Base-by-base conservation (phyloP, 2,329 filamentous ascomycete genomes). In the Nothomitra cinnamomea region DNA sequence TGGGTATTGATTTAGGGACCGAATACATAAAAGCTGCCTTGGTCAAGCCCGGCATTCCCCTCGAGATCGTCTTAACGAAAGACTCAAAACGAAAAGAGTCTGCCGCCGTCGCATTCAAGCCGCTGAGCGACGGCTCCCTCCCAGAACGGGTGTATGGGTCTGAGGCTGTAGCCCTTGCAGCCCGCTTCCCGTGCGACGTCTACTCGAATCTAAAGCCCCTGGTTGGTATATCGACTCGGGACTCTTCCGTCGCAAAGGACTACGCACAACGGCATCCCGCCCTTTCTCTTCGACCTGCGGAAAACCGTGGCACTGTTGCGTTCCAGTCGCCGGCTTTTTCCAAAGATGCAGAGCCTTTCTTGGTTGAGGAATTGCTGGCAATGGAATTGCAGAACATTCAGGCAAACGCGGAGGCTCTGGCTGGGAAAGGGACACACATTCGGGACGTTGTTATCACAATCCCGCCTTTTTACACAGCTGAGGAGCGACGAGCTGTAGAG, bases 21-120 rank as follows among this genome's bases (percentile, higher is more conserved):
- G 87, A 95, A 67, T 95, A 94, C 71, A 85, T 98, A 72, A 98
- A 96, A 73, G 90, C 90, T 25, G 82, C 86, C 13, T 79, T 98
- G 42, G 90, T 98, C 57, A 96, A 96, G 71, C 92, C 92, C 1
- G 92, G 92, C 57, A 90, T 94, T 52, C 92, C 92, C 10, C 86
- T 98, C 65, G 92, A 98, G 60, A 96, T 98, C 59, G 90, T 98
- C 66, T 78, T 95, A 54, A 95, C 89, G 28, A 98, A 96, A 67
- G 92, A 98, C 70, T 95, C 92, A 28, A 86, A 94, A 68, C 84
- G 92, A 64, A 98, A 98, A 74, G 92, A 98, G 67, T 79, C 78
- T 22, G 87, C 89, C 1, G 89, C 88, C 42, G 81, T 98, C 60
- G 85, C 87, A 43, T 96, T 98, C 72, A 96, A 98, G 70, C 87